Evolutionary conservation across 208 protist species (phyloP), one percentile per base, ranked within the genome.

Genomic region (Blechomonas ayalai): DNA sequence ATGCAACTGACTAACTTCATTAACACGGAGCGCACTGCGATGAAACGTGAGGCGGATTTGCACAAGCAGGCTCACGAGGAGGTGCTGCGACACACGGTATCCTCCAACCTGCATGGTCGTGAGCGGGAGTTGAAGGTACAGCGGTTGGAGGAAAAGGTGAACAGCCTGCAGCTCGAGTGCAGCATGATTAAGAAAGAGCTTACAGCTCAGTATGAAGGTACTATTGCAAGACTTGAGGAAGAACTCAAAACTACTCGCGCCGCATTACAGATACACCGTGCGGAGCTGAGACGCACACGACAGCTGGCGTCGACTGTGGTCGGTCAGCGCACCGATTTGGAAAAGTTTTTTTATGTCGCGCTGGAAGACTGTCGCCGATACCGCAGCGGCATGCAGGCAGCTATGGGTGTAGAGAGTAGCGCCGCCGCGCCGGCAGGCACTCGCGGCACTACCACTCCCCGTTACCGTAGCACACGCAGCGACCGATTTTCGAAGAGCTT

Each of bases 291-390:
- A 41, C 56, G 65, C 3, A 66, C 81, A 61, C 60, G 77, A 4
- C 44, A 60, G 26, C 52, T 83, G 23, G 67, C 82, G 2, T 41
- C 55, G 10, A 59, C 52, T 6, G 69, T 90, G 16, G 71, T 90
- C 27, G 54, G 27, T 5, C 76, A 90, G 57, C 58, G 82, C 3
- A 82, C 73, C 12, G 82, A 80, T 34, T 52, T 90, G n/a, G 76
- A 90, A 47, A 55, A 60, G 20, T 90, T 90, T 34, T 90, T 90
- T 35, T 72, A 83, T 53, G 61, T 65, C 13, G 82, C 76, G 1
- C 35, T 90, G 3, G 59, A 69, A 15, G 82, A 90, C 48, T 81
- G 75, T 43, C 53, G 59, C 19, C 49, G 60, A 15, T 81, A 81
- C 35, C 50, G 60, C 3, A 25, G 18, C 10, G 57, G 45, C 9